Evolutionary conservation across 1,284 basidiomycete genomes (phyloP).

Genomic region (Pseudomicrostroma phylloplanum): DNA sequence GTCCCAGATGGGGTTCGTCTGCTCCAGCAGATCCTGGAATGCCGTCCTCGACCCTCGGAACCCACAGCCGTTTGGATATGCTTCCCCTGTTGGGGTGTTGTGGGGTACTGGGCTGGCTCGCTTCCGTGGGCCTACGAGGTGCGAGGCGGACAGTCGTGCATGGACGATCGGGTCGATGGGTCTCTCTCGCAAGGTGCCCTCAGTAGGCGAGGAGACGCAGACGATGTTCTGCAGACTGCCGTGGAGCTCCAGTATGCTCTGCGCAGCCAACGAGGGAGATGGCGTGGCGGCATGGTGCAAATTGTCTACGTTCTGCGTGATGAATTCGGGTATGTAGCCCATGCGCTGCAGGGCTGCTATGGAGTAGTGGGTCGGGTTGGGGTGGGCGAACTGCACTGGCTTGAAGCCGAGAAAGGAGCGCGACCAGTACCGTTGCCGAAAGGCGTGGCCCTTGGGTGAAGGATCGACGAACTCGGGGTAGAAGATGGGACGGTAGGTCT

Average conservation of each 20-base stretch:
- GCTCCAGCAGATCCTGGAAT: constrained; percentile 41
- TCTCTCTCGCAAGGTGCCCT: constrained; percentile 1
- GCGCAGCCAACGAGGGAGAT: constrained; percentile 24
- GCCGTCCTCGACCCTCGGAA: constrained; percentile 34
- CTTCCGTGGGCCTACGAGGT: constrained; percentile 21
- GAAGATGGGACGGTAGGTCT: constrained; percentile 48
- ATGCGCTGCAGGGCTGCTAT: constrained; percentile 42
- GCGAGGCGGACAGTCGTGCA: constrained; percentile 9
- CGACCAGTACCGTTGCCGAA: constrained; percentile 45
- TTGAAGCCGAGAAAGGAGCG: constrained; percentile 45
- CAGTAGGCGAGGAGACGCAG: constrained; percentile 15
- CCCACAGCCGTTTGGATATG: constrained; percentile 37
- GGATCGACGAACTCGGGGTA: constrained; percentile 43
- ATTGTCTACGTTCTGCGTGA: constrained; percentile 49
- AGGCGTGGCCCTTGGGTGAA: constrained; percentile 25
- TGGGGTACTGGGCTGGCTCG: constrained; percentile 18
- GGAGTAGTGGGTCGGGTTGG: constrained; percentile 44
- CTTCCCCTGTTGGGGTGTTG: constrained; percentile 25
- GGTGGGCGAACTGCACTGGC: constrained; percentile 21
- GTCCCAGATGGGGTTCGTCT: constrained; percentile 44
- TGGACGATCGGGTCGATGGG: constrained; percentile 8
- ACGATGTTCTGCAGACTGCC: constrained; percentile 25
- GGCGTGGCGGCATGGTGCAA: constrained; percentile 45
- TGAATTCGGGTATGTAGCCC: constrained; percentile 36
- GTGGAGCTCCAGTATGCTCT: constrained; percentile 47